A percentile compares a stretch with the other conserved stretches of the same genome.
These are phyloP conservation scores for Hanseniaspora pseudoguilliermondii DNA, from an alignment of 805 yeast species.

Conservation along the genomic window DNA sequence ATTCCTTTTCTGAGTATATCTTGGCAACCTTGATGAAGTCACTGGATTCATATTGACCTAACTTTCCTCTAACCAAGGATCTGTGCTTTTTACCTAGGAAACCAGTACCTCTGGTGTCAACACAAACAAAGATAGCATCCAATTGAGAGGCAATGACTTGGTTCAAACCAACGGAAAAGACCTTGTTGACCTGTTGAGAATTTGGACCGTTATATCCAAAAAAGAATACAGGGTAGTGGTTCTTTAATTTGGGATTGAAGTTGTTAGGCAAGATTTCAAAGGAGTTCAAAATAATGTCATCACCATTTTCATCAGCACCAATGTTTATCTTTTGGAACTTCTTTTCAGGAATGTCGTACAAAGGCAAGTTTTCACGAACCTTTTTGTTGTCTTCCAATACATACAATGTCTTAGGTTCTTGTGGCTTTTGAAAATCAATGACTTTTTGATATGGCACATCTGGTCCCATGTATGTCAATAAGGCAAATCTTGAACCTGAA, in stretches of 20 bases:
- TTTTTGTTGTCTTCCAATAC: constrained; percentile 32
- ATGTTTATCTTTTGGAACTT: constrained; percentile 42
- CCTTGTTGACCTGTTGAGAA: constrained; percentile 63
- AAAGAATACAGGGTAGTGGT: constrained; percentile 74
- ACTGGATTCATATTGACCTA: constrained; percentile 69
- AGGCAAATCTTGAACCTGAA: constrained; percentile 58
- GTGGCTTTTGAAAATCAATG: constrained; percentile 36
- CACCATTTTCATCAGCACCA: constrained; percentile 36
- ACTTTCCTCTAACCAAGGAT: constrained; percentile 61
- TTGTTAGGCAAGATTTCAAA: constrained; percentile 66
- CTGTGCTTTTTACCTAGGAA: constrained; percentile 70
- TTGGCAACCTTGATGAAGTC: constrained; percentile 85
- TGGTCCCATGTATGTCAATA: constrained; percentile 69
- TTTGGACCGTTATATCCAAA: constrained; percentile 94
- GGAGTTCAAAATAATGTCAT: constrained; percentile 43
- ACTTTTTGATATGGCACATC: constrained; percentile 65
- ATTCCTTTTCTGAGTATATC: constrained; percentile 46
- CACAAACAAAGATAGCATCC: constrained; percentile 78
- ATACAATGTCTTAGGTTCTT: constrained; percentile 23
- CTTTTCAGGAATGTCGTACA: constrained; percentile 47
- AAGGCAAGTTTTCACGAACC: constrained; percentile 28
- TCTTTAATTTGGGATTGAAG: constrained; percentile 39
- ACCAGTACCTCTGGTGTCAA: constrained; percentile 96
- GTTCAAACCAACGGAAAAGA: constrained; percentile 53
- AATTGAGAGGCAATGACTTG: constrained; percentile 64